Evolutionary conservation across 257 asterid genomes (phyloP).

Genomic region (Salvia miltiorrhiza): DNA sequence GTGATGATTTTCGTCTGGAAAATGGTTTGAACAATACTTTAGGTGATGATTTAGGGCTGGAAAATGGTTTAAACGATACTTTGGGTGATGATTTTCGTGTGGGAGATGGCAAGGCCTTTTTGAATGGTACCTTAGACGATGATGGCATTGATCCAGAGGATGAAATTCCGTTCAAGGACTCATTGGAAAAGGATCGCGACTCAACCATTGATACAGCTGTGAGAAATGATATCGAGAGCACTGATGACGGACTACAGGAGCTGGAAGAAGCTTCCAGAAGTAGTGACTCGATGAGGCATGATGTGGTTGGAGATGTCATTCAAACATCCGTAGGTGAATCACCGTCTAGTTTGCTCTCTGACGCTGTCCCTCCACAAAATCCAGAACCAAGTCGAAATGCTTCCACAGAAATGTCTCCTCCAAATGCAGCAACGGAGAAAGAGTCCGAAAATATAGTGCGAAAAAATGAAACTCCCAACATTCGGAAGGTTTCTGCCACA

Average conservation of each 20-base stretch:
- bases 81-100: too few species aligned
- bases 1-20: slow-evolving; percentile 19
- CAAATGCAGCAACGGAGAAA: slow-evolving; percentile 11
- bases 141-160: slow-evolving; percentile 60
- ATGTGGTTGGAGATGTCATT: slow-evolving; percentile 19
- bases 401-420: slow-evolving; percentile 18
- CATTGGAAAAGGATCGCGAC: slow-evolving; percentile 25
- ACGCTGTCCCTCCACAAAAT: slow-evolving; percentile 19
- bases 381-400: slow-evolving; percentile 10
- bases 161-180: slow-evolving; percentile 44
- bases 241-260: slow-evolving; percentile 16
- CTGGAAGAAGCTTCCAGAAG: slow-evolving; percentile 22
- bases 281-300: slow-evolving; percentile 19
- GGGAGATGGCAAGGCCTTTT: neutral
- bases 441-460: too few species aligned
- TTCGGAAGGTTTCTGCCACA: too few species aligned
- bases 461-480: too few species aligned
- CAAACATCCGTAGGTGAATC: slow-evolving; percentile 23
- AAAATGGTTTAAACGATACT: too few species aligned
- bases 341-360: slow-evolving; percentile 16
- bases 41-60: too few species aligned
- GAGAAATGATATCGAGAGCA: slow-evolving; percentile 23
- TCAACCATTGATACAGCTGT: slow-evolving; percentile 25
- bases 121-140: slow-evolving; percentile 26
- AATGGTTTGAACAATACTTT: neutral